Percentiles rank a stretch among this genome's conserved stretches.
Evolutionary conservation across 2,329 filamentous ascomycete genomes (phyloP).

Genomic region (Aspergillus jensenii): DNA sequence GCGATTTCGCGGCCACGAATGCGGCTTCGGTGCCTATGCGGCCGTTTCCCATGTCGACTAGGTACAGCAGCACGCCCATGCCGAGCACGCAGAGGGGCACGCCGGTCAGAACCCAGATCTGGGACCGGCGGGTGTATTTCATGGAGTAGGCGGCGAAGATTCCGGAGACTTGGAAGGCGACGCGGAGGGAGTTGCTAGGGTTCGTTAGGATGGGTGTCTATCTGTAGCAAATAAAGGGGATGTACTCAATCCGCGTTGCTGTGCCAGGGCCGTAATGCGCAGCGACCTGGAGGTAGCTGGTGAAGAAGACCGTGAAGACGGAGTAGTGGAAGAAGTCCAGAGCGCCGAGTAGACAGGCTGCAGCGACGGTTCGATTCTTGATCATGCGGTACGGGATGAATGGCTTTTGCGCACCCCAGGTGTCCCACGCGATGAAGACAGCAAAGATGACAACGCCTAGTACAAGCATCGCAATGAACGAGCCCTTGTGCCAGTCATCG

Average conservation of each 20-base stretch:
- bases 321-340: constrained; percentile 39
- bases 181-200: constrained; percentile 30
- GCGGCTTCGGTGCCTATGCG: constrained; percentile 32
- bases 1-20: constrained; percentile 35
- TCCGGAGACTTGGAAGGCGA: constrained; percentile 40
- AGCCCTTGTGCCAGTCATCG: constrained; percentile 24
- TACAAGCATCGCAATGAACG: constrained; percentile 40
- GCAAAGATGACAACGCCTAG: constrained; percentile 27
- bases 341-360: constrained; percentile 38
- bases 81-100: constrained; percentile 38
- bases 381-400: constrained; percentile 43
- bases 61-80: constrained; percentile 30
- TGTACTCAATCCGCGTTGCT: constrained; percentile 29
- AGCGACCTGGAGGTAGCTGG: constrained; percentile 43
- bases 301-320: constrained; percentile 42
- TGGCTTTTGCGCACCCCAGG: constrained; percentile 37
- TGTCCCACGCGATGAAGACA: constrained; percentile 38
- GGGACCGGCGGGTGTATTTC: constrained; percentile 38
- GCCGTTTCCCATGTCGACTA: constrained; percentile 24
- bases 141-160: constrained; percentile 37
- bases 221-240: not conserved
- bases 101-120: constrained; percentile 33
- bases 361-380: constrained; percentile 39
- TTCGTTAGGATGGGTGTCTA: not conserved
- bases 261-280: constrained; percentile 36